Evolutionary conservation across 805 yeast genomes (phyloP), one percentile per base, ranked within the genome.

Genomic region (Kazachstania psychrophila): DNA sequence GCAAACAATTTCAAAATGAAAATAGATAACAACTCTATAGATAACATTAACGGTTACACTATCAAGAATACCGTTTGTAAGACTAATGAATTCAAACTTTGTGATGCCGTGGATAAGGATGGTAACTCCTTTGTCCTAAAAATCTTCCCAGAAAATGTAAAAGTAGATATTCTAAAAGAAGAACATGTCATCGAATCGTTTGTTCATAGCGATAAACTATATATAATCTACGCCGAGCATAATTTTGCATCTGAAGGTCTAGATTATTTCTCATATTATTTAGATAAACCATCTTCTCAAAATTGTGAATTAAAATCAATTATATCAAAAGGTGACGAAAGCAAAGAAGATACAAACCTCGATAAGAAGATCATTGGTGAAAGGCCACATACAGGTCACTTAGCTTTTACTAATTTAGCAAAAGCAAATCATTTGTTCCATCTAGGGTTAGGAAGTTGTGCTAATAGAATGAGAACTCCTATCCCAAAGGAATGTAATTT

Each of bases 201-300:
- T 15, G 13, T 33, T 10, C 20, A 24, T n/a, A 16, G 27, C 16
- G 35, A 31, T 15, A 33, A 23, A 13, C 8, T 28, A 5, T 41
- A 25, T 18, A 28, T 42, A 1, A 39, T 48, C 4, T 48, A 42
- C 27, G 37, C 42, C 3, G 32, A 33, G 6, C 39, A 42, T 13
- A 18, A 35, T 25, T 42, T 42, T 28, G 33, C 34, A 15, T 28
- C 26, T 6, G 52, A 48, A 34, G 51, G 51, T 23, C 16, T 29
- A 6, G 52, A 48, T 31, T 48, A 48, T 32, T 48, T 48, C 24
- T 43, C 44, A 23, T 48, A 47, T 33, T 24, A 32, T 28, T 25
- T 18, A 17, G 34, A 28, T 25, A 15, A 33, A 19, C 4, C 22
- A 14, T 26, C 6, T 20, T 20, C 9, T 20, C 23, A 12, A 27